phyloP scores from a whole-genome alignment of 2,329 filamentous ascomycete species.

The Aureobasidium sp. region DNA sequence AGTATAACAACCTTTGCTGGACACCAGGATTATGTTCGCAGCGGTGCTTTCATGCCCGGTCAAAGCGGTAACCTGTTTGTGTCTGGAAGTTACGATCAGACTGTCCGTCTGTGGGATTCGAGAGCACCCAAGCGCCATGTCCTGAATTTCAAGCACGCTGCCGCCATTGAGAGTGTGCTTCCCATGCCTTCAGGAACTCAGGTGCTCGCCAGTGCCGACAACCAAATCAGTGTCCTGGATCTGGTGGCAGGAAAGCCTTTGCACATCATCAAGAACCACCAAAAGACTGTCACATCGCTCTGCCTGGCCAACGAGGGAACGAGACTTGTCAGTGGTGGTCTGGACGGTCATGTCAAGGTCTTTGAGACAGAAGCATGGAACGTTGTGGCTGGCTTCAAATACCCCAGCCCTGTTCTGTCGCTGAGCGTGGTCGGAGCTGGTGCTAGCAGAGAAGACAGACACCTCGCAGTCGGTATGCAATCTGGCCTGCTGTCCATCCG shows the following conservation, averaged over 20 bases:
- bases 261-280: constrained; percentile 83
- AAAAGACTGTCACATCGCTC: constrained; percentile 92
- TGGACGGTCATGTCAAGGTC: constrained; percentile 95
- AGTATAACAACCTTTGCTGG: constrained; percentile 74
- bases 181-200: constrained; percentile 81
- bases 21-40: constrained; percentile 87
- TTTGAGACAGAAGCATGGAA: constrained; percentile 95
- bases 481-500: constrained; percentile 86
- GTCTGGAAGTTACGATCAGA: constrained; percentile 90
- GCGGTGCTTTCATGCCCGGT: constrained; percentile 75
- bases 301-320: constrained; percentile 72
- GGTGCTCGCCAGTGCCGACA: constrained; percentile 76
- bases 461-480: constrained; percentile 91
- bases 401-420: constrained; percentile 82
- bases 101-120: constrained; percentile 89
- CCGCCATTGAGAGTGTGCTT: constrained; percentile 80
- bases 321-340: constrained; percentile 75
- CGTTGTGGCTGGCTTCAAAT: constrained; percentile 90
- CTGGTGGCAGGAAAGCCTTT: constrained; percentile 84
- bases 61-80: constrained; percentile 64
- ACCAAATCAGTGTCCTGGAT: constrained; percentile 83
- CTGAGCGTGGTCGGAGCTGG: constrained; percentile 67
- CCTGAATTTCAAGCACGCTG: constrained; percentile 93
- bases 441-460: constrained; percentile 71
- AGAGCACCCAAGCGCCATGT: constrained; percentile 60